These are phyloP conservation scores for Neurospora pannonica DNA, from an alignment of 495 filamentous ascomycete species.

Conservation along the genomic window DNA sequence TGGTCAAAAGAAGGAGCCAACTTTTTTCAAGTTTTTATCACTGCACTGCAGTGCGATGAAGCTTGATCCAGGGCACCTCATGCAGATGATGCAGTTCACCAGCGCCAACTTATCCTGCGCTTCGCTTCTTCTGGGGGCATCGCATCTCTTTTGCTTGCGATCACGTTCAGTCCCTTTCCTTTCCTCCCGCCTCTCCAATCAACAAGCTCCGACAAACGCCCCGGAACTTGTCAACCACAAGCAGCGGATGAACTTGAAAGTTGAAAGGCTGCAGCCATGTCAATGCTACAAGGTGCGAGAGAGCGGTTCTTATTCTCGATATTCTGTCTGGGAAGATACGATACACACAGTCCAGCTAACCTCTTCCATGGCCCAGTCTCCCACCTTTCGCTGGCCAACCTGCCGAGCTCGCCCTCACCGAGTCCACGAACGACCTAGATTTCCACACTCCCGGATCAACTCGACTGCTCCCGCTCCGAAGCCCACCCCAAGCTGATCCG, in stretches of 20 bases:
- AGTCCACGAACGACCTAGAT: neutral
- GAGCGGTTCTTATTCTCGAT: neutral
- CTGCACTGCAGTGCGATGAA: neutral
- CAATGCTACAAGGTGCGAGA: neutral
- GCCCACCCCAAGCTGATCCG: no score
- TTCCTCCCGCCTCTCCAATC: neutral
- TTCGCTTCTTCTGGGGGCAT: no score
- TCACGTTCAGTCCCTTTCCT: neutral
- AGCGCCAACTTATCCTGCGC: neutral
- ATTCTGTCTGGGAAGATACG: neutral
- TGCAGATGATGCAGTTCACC: neutral
- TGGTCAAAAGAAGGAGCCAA: neutral
- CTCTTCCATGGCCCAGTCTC: neutral
- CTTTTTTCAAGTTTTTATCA: neutral
- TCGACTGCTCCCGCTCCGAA: neutral
- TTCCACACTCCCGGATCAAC: neutral
- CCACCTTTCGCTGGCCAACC: neutral
- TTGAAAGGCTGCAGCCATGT: neutral
- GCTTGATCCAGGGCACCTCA: neutral
- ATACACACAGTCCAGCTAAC: neutral
- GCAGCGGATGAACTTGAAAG: neutral
- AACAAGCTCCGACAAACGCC: neutral
- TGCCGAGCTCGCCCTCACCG: neutral
- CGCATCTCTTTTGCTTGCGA: no score
- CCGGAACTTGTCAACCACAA: neutral